These are phyloP conservation scores for Lophium mytilinum DNA, from an alignment of 495 filamentous ascomycete species.

Conservation along the genomic window DNA sequence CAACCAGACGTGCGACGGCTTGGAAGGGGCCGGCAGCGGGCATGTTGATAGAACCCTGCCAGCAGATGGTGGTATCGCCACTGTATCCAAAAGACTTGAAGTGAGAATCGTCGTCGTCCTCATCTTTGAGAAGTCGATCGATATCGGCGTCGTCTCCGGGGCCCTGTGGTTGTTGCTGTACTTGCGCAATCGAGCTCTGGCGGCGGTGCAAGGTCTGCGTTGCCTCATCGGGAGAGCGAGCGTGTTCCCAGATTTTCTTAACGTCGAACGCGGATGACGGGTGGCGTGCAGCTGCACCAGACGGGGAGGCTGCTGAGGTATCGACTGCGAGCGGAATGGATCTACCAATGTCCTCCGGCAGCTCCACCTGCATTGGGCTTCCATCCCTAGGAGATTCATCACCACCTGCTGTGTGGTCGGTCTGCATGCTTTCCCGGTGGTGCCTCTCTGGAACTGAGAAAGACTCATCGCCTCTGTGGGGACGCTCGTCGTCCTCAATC, in stretches of 20 bases:
- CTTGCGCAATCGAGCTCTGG: conserved; percentile 37
- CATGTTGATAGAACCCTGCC: conserved; percentile 77
- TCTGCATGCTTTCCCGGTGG: conserved; percentile 12
- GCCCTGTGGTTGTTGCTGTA: conserved; percentile 42
- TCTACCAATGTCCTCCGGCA: conserved; percentile 24
- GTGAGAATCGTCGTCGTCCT: conserved; percentile 62
- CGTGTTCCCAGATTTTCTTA: conserved; percentile 59
- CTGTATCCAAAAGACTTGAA: conserved; percentile 74
- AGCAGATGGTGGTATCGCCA: conserved; percentile 57
- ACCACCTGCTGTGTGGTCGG: conserved; percentile 7
- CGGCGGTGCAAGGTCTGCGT: conserved; percentile 40
- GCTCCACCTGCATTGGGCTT: conserved; percentile 19
- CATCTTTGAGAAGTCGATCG: conserved; percentile 78
- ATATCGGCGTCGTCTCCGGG: conserved; percentile 72
- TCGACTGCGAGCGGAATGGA: conserved; percentile 15
- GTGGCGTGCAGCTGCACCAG: background rate
- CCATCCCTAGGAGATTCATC: conserved; percentile 4
- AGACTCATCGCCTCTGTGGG: conserved; percentile 17
- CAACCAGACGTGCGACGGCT: conserved; percentile 73
- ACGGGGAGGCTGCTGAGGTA: conserved; percentile 6
- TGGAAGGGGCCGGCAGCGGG: conserved; percentile 61
- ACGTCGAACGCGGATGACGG: conserved; percentile 55
- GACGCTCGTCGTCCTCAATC: conserved; percentile 56
- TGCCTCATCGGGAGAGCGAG: conserved; percentile 46
- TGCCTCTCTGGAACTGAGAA: conserved; percentile 1